Conservation (phyloP, 2,329 filamentous ascomycete species). For the Verticillium albo-atrum region DNA sequence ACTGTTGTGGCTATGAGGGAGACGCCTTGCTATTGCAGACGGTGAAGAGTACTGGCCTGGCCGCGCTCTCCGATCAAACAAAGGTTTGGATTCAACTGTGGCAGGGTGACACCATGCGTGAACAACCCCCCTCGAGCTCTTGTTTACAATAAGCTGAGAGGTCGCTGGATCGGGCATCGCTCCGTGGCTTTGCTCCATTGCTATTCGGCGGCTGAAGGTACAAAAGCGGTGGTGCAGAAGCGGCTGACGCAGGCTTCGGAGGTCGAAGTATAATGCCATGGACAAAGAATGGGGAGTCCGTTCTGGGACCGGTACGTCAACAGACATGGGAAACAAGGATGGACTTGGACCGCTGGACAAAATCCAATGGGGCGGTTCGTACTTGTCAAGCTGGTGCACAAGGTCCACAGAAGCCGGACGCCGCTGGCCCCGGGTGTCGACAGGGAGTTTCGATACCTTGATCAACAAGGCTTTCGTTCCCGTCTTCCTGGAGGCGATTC, state of each 20-base stretch:
- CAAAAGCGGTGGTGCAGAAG: not conserved
- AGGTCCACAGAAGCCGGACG: not conserved
- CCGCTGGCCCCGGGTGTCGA: not conserved
- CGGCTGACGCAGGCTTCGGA: not conserved
- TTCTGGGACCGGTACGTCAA: not conserved
- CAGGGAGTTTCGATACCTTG: not conserved
- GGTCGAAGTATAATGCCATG: not conserved
- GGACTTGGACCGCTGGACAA: not conserved
- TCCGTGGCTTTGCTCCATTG: not conserved
- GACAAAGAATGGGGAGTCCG: not conserved
- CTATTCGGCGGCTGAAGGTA: not conserved
- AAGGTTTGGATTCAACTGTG: not conserved
- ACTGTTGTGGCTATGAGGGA: not conserved
- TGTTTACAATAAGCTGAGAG: not conserved
- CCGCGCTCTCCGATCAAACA: not conserved
- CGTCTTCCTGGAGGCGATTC: not conserved
- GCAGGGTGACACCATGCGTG: not conserved
- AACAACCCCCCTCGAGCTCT: not conserved
- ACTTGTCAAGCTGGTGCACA: not conserved
- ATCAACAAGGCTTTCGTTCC: not conserved
- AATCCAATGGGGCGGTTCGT: not conserved
- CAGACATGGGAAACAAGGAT: not conserved
- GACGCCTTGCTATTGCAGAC: not conserved
- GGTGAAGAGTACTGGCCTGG: not conserved
- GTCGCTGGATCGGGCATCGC: not conserved